Base-by-base conservation (phyloP, 2,329 filamentous ascomycete species). In the Colletotrichum sp. region DNA sequence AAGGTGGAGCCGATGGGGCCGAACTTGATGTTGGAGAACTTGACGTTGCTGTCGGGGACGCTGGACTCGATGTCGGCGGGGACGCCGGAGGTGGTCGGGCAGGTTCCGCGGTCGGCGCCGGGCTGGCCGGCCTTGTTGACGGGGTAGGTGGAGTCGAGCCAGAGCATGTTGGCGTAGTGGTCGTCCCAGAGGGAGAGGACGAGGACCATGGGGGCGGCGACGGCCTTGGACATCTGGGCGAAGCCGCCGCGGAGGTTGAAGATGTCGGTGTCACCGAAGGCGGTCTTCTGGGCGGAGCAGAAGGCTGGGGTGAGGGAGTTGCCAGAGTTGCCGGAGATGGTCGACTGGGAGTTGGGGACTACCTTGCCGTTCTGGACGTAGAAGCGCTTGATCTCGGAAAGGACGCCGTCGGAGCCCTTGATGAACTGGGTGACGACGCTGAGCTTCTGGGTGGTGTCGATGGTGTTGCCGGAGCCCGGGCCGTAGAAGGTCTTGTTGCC, bases 81-180 rank as follows among this genome's bases (percentile, higher is more conserved):
- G 36, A 84, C 86, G 58, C 91, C 91, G 24, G 89, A 90, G 78
- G 81, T 84, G 63, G 86, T 87, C 66, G 86, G 73, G 83, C 92
- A 93, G 43, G 86, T 84, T 71, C 92, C 92, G 80, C 92, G 90
- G 57, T 85, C 84, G 73, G 86, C 83, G 78, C 92, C 91, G 34
- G 86, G 86, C 34, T 58, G 24, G 58, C 72, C 74, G 3, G 76
- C 78, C 34, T 85, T 80, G 77, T 84, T 81, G 76, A 86, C 86
- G 65, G 93, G 93, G 87, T 90, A 93, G 82, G 86, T 90, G 76
- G 90, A 91, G 87, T 95, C 93, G 80, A 95, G 90, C 94, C 94
- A 95, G 80, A 93, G 89, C 76, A 78, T 78, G 70, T 77, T 78
- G 38, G 74, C 67, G 76, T 78, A 77, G 71, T 74, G 71, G 85